Percentiles rank a stretch among this genome's conserved stretches.
Conservation (phyloP, 352 stramenopile species). For the Phytopythium montanum region DNA sequence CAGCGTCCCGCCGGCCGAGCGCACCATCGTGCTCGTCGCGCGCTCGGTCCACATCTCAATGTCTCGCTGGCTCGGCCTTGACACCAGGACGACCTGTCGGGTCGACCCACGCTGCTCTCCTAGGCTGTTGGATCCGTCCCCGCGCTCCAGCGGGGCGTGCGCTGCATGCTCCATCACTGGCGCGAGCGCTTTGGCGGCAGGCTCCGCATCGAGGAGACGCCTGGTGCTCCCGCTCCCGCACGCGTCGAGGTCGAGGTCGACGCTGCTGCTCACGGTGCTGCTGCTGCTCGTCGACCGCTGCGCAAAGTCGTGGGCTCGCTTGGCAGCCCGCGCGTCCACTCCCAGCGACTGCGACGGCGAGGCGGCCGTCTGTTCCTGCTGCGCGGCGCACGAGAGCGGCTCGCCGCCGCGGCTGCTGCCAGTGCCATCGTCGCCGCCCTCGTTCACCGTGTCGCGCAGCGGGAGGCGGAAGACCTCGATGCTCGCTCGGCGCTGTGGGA, state of each 20-base stretch:
- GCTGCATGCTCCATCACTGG: not conserved
- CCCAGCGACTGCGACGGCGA: not conserved
- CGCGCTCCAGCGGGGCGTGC: not conserved
- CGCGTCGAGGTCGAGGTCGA: constrained; percentile 25
- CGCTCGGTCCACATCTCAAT: constrained; percentile 82
- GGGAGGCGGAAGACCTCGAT: constrained; percentile 72
- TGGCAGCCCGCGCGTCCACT: not conserved
- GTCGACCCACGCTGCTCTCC: constrained; percentile 4
- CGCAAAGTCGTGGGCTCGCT: not conserved
- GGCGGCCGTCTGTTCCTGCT: not conserved
- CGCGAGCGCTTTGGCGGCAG: not conserved
- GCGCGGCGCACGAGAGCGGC: not conserved
- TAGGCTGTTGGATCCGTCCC: not conserved
- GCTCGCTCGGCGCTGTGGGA: constrained; percentile 21
- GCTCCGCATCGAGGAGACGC: not conserved
- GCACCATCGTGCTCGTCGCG: constrained; percentile 71
- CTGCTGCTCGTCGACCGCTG: constrained; percentile 8
- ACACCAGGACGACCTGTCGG: constrained; percentile 60
- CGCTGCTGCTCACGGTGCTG: constrained; percentile 31
- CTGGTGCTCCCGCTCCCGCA: not conserved
- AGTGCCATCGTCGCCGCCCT: constrained; percentile 34
- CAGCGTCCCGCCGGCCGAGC: constrained; percentile 39
- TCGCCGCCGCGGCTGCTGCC: not conserved
- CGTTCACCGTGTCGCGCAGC: constrained; percentile 63
- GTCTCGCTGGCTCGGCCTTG: constrained; percentile 64